Percentiles rank a stretch among this genome's conserved stretches.
Conservation (phyloP, 768 basidiomycete genomes). For the Crucibulum laeve region DNA sequence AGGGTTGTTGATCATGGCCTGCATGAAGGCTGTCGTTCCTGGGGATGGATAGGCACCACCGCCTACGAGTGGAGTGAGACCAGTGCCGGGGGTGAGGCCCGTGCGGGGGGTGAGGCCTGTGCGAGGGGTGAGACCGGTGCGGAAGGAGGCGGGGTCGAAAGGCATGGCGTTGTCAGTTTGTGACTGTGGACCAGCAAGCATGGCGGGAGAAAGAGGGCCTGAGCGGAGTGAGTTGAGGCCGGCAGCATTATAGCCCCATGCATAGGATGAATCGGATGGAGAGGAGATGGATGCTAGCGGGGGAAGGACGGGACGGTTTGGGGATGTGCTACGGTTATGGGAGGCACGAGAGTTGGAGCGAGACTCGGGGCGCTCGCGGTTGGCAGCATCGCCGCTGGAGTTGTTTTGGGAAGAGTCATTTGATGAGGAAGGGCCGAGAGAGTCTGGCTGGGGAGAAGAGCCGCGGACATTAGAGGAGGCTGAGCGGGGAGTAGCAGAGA, state of each 20-base stretch:
- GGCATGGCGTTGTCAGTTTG: slow-evolving; percentile 32
- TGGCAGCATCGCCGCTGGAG: slow-evolving; percentile 8
- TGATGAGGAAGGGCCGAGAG: slow-evolving; percentile 22
- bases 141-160: slow-evolving; percentile 72
- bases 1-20: slow-evolving; percentile 77
- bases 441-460: slow-evolving; percentile 23
- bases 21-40: slow-evolving; percentile 87
- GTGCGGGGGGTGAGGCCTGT: slow-evolving; percentile 86
- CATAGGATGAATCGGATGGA: slow-evolving; percentile 59
- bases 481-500: slow-evolving; percentile 45
- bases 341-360: slow-evolving; percentile 23
- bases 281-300: slow-evolving; percentile 78
- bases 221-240: slow-evolving; percentile 77
- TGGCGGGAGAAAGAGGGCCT: slow-evolving; percentile 93
- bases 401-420: slow-evolving; percentile 28
- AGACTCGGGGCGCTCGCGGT: slow-evolving; percentile 15
- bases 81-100: slow-evolving; percentile 71
- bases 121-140: slow-evolving; percentile 84
- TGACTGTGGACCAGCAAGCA: slow-evolving; percentile 85
- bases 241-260: slow-evolving; percentile 58
- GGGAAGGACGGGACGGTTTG: slow-evolving; percentile 72
- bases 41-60: slow-evolving; percentile 74
- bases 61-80: slow-evolving; percentile 76
- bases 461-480: slow-evolving; percentile 50
- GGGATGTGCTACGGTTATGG: slow-evolving; percentile 35